Percentiles rank a stretch among this genome's conserved stretches.
Conservation (phyloP, 2,329 filamentous ascomycete species). For the Laburnicola sp. region DNA sequence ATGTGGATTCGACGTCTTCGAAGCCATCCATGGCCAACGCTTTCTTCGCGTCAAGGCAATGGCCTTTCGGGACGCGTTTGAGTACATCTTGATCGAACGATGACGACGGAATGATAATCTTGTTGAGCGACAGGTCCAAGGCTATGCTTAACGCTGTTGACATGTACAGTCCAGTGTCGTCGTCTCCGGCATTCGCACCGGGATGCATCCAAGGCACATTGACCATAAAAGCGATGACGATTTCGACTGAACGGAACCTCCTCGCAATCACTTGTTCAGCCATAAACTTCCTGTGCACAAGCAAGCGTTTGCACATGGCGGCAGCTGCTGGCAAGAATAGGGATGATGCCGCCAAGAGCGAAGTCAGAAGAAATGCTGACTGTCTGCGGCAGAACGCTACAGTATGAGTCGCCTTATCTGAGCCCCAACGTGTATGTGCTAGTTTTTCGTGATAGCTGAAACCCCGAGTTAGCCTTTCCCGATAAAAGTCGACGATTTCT, state of each 20-base stretch:
- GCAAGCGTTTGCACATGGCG: conserved; percentile 67
- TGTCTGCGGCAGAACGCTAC: conserved; percentile 66
- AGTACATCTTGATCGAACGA: conserved; percentile 51
- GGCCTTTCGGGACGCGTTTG: conserved; percentile 60
- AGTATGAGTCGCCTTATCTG: conserved; percentile 69
- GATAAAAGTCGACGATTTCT: too few species aligned
- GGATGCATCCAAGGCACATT: conserved; percentile 77
- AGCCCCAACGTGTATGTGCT: conserved; percentile 73
- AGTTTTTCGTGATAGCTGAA: conserved; percentile 61
- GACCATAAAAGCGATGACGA: conserved; percentile 73
- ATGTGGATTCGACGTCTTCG: conserved; percentile 62
- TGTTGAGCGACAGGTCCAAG: conserved; percentile 70
- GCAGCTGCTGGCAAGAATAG: conserved; percentile 67
- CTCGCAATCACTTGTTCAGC: conserved; percentile 64
- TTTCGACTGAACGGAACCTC: conserved; percentile 70
- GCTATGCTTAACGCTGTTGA: conserved; percentile 70
- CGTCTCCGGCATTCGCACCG: conserved; percentile 67
- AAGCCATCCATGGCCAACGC: conserved; percentile 71
- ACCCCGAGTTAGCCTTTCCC: background rate
- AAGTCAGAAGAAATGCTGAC: conserved; percentile 72
- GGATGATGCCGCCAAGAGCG: conserved; percentile 68
- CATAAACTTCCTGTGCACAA: conserved; percentile 64
- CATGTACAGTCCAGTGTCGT: conserved; percentile 72
- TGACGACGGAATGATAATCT: conserved; percentile 63
- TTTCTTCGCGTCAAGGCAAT: conserved; percentile 68